Conservation (phyloP, 2,329 filamentous ascomycete genomes). For the Fusarium gaditjirri region DNA sequence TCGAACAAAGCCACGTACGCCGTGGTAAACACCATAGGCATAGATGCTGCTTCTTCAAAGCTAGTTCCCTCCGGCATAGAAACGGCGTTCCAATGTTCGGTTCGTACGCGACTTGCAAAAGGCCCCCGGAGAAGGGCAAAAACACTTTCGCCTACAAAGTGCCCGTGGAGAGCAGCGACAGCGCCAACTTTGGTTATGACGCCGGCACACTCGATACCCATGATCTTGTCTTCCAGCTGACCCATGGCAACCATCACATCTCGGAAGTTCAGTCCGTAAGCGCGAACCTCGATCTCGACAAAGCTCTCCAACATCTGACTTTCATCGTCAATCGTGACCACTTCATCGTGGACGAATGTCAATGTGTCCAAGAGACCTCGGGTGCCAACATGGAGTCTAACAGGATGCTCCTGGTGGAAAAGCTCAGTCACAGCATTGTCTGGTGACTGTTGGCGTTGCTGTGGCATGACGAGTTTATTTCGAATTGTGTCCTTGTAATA, state of each 20-base stretch:
- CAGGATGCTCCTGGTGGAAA: background rate
- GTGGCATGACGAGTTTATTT: background rate
- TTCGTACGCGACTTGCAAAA: background rate
- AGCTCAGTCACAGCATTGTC: background rate
- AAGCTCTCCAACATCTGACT: background rate
- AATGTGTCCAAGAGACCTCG: background rate
- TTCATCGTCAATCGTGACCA: background rate
- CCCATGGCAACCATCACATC: background rate
- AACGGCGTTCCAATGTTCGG: background rate
- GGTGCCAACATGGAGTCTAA: background rate
- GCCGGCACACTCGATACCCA: background rate
- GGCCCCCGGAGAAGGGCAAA: background rate
- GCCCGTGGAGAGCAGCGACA: background rate
- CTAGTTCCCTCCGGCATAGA: background rate
- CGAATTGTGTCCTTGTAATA: background rate
- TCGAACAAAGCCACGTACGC: conserved; percentile 15
- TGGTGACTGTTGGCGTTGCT: background rate
- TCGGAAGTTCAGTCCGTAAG: background rate
- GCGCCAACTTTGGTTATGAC: background rate
- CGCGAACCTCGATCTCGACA: background rate
- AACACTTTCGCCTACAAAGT: background rate
- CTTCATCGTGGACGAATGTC: background rate
- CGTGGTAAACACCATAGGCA: conserved; percentile 15
- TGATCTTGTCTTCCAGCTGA: background rate
- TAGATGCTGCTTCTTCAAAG: conserved; percentile 10